Percentiles rank a stretch among this genome's conserved stretches.
phyloP scores from a whole-genome alignment of 2,329 filamentous ascomycete genomes.

The Fusarium metavorans region DNA sequence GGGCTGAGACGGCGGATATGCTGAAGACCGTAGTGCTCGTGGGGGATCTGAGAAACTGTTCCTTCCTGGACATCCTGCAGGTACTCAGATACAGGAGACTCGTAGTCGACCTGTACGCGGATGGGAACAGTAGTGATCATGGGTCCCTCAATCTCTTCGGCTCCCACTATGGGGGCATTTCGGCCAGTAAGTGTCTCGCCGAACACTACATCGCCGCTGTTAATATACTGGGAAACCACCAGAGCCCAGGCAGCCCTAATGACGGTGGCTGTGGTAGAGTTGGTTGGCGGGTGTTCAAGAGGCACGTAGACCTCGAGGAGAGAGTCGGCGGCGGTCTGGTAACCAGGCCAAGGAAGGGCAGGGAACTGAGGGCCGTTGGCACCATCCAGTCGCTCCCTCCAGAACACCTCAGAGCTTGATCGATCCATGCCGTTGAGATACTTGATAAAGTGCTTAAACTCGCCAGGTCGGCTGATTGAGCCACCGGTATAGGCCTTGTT shows the following conservation, averaged over 20 bases:
- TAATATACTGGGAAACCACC: conserved; percentile 65
- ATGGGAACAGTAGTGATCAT: conserved; percentile 71
- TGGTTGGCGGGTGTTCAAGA: conserved; percentile 49
- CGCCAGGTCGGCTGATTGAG: conserved; percentile 48
- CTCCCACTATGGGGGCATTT: conserved; percentile 60
- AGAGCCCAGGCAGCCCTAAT: conserved; percentile 71
- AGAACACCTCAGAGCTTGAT: conserved; percentile 57
- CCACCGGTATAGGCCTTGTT: conserved; percentile 58
- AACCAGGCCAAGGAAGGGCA: conserved; percentile 52
- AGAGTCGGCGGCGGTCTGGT: conserved; percentile 53
- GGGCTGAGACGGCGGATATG: conserved; percentile 68
- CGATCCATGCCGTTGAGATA: conserved; percentile 57
- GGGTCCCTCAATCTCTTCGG: conserved; percentile 68
- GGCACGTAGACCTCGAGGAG: conserved; percentile 65
- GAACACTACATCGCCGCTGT: conserved; percentile 66
- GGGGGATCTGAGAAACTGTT: conserved; percentile 68
- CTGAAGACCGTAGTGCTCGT: conserved; percentile 73
- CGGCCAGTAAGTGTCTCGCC: conserved; percentile 71
- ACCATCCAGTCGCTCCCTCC: conserved; percentile 59
- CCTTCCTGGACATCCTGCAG: conserved; percentile 68
- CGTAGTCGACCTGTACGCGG: conserved; percentile 59
- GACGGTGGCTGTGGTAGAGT: conserved; percentile 65
- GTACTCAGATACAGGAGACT: conserved; percentile 61
- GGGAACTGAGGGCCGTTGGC: conserved; percentile 62
- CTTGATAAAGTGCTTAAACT: conserved; percentile 64